Evolutionary conservation across 495 filamentous ascomycete genomes (phyloP).

Genomic region (Patellaria atrata): DNA sequence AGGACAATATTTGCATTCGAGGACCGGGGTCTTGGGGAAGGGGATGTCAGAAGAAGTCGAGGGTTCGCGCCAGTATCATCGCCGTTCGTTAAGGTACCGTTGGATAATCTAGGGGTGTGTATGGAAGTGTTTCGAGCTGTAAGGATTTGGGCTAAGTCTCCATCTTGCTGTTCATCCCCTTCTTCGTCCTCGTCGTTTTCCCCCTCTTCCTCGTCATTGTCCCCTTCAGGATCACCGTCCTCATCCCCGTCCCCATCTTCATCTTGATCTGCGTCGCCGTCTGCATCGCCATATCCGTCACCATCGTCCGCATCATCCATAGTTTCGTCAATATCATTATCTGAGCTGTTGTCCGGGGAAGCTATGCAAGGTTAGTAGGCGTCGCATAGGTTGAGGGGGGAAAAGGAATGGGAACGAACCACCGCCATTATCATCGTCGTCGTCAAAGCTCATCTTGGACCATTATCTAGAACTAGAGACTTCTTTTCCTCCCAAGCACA

Average conservation of each 20-base stretch:
- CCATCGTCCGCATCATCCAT: conserved; percentile 37
- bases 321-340: conserved; percentile 35
- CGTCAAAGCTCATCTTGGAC: conserved; percentile 25
- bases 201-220: conserved; percentile 42
- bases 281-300: conserved; percentile 28
- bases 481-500: too few relatives aligned
- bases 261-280: conserved; percentile 28
- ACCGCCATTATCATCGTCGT: conserved; percentile 27
- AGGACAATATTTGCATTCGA: conserved; percentile 28
- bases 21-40: conserved; percentile 37
- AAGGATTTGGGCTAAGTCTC: conserved; percentile 25
- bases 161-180: conserved; percentile 45
- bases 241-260: conserved; percentile 41
- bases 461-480: too few relatives aligned
- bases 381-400: neutral
- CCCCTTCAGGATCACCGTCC: conserved; percentile 49
- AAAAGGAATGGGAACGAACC: conserved; percentile 7
- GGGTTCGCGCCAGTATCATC: conserved; percentile 9
- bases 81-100: conserved; percentile 11
- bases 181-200: conserved; percentile 39
- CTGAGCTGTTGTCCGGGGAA: conserved; percentile 20
- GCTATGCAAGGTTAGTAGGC: conserved; percentile 1
- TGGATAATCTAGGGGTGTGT: conserved; percentile 22
- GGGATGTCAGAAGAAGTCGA: conserved; percentile 14
- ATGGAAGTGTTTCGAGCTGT: conserved; percentile 32